These are phyloP conservation scores for Flaveria brownii DNA, from an alignment of 129 eudicot species.

Conservation along the genomic window DNA sequence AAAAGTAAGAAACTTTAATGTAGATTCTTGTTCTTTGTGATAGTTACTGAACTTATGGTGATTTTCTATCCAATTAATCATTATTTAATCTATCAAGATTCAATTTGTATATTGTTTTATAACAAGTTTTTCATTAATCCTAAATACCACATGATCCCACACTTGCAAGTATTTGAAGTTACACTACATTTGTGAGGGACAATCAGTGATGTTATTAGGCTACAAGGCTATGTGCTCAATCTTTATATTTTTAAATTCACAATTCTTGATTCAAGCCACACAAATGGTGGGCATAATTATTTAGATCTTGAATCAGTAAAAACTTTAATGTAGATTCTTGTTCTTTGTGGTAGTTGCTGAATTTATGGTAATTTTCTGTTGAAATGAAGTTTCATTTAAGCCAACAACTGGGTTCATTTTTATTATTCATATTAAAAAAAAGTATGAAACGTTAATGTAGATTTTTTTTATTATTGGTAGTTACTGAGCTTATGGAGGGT, in stretches of 20 bases:
- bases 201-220: too few species aligned
- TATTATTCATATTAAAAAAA: conserved; percentile 13
- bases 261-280: background rate
- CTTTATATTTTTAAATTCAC: conserved; percentile 15
- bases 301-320: conserved; percentile 17
- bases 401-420: conserved; percentile 4
- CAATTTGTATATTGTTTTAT: conserved; percentile 3
- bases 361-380: background rate
- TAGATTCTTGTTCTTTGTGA: conserved; percentile 6
- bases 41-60: conserved; percentile 7
- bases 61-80: background rate
- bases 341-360: conserved; percentile 12
- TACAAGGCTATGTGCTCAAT: too few species aligned
- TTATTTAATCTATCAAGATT: conserved; percentile 13
- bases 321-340: conserved; percentile 21
- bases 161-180: too few species aligned
- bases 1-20: conserved; percentile 19
- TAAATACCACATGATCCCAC: too few species aligned
- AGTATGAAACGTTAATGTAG: conserved; percentile 7
- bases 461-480: conserved; percentile 43
- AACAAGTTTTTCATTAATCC: too few species aligned
- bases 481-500: conserved; percentile 89
- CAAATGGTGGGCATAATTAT: conserved; percentile 12
- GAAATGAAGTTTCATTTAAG: background rate
- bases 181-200: too few species aligned